Conservation (phyloP, 169 alveolate genomes). For the Neospora caninum region DNA sequence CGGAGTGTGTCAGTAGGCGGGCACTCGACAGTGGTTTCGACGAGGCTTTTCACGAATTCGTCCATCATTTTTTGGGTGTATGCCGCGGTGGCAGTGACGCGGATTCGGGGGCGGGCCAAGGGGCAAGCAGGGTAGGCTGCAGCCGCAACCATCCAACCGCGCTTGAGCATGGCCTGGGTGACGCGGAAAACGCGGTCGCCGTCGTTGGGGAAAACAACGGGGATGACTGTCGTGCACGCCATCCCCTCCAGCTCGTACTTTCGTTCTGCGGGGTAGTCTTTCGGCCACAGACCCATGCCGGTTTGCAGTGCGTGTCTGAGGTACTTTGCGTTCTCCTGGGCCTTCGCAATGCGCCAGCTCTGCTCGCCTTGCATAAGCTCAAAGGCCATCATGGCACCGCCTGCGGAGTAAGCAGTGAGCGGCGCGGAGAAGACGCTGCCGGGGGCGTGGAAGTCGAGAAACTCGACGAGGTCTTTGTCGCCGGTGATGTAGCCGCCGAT, state of each 20-base stretch:
- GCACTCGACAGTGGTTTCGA: constrained; percentile 72
- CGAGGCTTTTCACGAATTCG: constrained; percentile 75
- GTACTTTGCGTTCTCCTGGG: constrained; percentile 75
- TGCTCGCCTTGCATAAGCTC: constrained; percentile 77
- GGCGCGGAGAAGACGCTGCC: constrained; percentile 85
- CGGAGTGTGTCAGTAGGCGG: constrained; percentile 64
- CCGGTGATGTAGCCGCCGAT: constrained; percentile 83
- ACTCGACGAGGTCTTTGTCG: constrained; percentile 76
- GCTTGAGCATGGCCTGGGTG: constrained; percentile 68
- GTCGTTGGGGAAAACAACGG: constrained; percentile 79
- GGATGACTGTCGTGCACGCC: constrained; percentile 79
- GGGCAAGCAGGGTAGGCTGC: constrained; percentile 85
- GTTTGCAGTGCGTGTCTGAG: constrained; percentile 74
- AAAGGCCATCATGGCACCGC: constrained; percentile 79
- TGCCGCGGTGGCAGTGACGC: constrained; percentile 81
- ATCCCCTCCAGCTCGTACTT: constrained; percentile 78
- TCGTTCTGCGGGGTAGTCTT: constrained; percentile 78
- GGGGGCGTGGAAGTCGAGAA: constrained; percentile 80
- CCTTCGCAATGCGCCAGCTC: constrained; percentile 76
- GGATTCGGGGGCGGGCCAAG: constrained; percentile 74
- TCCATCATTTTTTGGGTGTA: constrained; percentile 76
- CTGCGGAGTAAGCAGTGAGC: constrained; percentile 82
- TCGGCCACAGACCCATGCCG: constrained; percentile 80
- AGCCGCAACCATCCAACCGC: constrained; percentile 79
- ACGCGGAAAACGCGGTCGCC: constrained; percentile 76